Percentiles rank a stretch among this genome's conserved stretches.
Evolutionary conservation across 441 rosid species (phyloP).

Genomic region (Populus hybrid): DNA sequence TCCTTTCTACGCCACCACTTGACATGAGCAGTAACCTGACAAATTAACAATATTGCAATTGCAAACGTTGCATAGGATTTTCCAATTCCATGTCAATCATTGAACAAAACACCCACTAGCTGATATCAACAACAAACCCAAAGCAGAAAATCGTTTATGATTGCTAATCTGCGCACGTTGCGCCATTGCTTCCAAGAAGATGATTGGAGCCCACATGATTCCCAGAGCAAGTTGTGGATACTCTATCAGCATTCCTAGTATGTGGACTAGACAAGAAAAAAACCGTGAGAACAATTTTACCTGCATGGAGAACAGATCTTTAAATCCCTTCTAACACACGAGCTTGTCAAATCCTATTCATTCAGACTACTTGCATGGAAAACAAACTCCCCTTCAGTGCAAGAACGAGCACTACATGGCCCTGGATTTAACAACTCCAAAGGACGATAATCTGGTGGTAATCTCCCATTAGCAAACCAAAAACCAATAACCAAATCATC

Average conservation of each 20-base stretch:
- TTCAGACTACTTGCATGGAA: conserved; percentile 79
- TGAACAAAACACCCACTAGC: conserved; percentile 54
- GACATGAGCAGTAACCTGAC: conserved; percentile 70
- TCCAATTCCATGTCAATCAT: conserved; percentile 72
- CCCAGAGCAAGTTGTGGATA: conserved; percentile 77
- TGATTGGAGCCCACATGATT: conserved; percentile 49
- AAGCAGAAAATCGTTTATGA: conserved; percentile 43
- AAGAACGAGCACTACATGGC: conserved; percentile 50
- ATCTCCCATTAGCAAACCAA: conserved; percentile 56
- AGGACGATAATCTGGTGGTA: conserved; percentile 63
- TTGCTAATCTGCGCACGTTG: conserved; percentile 32
- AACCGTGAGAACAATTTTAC: conserved; percentile 61
- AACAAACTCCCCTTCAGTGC: conserved; percentile 52
- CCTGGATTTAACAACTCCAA: conserved; percentile 89
- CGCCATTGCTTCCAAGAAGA: conserved; percentile 45
- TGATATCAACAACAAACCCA: conserved; percentile 39
- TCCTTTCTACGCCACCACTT: no score
- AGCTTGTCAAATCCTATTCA: conserved; percentile 70
- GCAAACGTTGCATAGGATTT: conserved; percentile 60
- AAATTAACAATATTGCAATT: conserved; percentile 80
- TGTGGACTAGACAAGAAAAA: conserved; percentile 76
- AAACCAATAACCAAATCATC: conserved; percentile 82
- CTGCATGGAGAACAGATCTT: conserved; percentile 74
- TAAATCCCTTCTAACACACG: conserved; percentile 65
- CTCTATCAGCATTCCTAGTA: conserved; percentile 56